Evolutionary conservation across 371 early-diverging fungal genomes (phyloP), one percentile per base, ranked within the genome.

Genomic region (Chytridiales sp.): DNA sequence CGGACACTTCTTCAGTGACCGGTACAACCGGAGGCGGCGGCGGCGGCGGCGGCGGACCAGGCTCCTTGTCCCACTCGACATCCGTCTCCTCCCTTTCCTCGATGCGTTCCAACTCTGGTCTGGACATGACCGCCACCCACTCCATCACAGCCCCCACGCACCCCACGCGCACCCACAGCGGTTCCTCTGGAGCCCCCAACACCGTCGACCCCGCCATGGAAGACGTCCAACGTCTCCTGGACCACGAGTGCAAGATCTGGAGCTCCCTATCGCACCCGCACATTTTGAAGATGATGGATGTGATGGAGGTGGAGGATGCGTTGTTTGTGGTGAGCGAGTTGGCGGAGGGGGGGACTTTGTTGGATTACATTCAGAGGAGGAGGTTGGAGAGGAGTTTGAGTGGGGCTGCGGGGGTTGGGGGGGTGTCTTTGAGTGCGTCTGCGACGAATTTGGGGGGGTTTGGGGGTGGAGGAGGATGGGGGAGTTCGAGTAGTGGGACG

Each of bases 291-390:
- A 74, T 90, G 56, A 52, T 77, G 9, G 84, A 85, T 9, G 72
- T 85, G 29, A 76, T 88, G 48, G 85, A 87, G 24, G 74, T 82
- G 3, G 84, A 83, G 8, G 74, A 82, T 32, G 80, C 81, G n/a
- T 75, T 74, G 13, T 89, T 85, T 58, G 67, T 90, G 17, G 81
- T 91, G 44, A 79, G 80, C 31, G 89, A 91, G 52, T 80, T 84
- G 26, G 87, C 86, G 34, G 47, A 75, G 0, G 77, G 79, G 1
- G 90, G 90, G 0, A 75, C 68, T 32, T 54, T 89, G 42, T 59
- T 86, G 8, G 73, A 76, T 15, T 63, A 65, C 30, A 62, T 81
- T 30, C 49, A 46, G 31, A 19, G 24, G 29, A n/a, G n/a, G n/a
- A n/a, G n/a, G n/a, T n/a, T n/a, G n/a, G n/a, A n/a, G n/a, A n/a